A percentile compares a stretch with the other conserved stretches of the same genome.
Conservation (phyloP, 352 stramenopile genomes). For the Globisporangium iwayamae region DNA sequence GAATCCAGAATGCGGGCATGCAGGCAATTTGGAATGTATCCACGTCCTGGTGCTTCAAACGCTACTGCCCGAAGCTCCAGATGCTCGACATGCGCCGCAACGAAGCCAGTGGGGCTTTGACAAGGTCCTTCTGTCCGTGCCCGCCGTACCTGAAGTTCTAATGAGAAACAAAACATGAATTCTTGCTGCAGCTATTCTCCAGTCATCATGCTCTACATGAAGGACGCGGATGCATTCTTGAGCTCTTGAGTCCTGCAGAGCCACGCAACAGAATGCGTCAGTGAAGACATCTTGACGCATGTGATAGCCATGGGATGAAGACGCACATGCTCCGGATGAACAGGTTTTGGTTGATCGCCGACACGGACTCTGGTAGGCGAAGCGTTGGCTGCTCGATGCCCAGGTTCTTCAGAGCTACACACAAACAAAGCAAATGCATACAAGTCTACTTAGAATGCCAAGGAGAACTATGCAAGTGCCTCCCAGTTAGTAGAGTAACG, state of each 20-base stretch:
- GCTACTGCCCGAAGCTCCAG: constrained; percentile 58
- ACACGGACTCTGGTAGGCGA: constrained; percentile 57
- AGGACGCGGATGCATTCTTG: constrained; percentile 59
- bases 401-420: constrained; percentile 47
- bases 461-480: neutral
- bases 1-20: constrained; percentile 54
- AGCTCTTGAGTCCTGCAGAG: constrained; percentile 53
- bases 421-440: neutral
- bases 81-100: constrained; percentile 65
- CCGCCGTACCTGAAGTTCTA: constrained; percentile 54
- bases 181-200: neutral
- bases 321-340: constrained; percentile 73
- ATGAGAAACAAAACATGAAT: neutral
- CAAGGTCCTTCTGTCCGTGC: constrained; percentile 51
- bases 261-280: neutral
- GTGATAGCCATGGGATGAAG: neutral
- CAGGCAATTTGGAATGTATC: constrained; percentile 71
- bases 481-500: neutral
- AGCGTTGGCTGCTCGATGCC: constrained; percentile 66
- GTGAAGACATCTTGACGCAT: no score
- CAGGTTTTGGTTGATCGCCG: constrained; percentile 46
- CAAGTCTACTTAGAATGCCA: neutral
- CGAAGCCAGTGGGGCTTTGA: constrained; percentile 42
- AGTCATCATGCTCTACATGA: constrained; percentile 35
- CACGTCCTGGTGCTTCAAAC: constrained; percentile 40